phyloP scores from a whole-genome alignment of 805 yeast species.

The Torulaspora maleeae region DNA sequence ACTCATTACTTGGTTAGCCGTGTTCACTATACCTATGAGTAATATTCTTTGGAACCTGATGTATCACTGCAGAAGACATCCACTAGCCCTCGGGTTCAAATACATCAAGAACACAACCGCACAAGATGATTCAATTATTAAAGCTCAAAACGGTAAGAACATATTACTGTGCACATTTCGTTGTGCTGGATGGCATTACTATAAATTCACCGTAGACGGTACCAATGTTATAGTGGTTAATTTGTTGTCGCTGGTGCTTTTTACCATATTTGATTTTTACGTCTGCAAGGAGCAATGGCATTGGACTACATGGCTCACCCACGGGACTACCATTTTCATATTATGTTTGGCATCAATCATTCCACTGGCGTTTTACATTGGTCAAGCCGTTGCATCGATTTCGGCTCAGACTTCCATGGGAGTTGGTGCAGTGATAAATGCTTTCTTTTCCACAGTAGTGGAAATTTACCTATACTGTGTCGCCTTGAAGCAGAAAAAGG shows the following conservation, averaged over 20 bases:
- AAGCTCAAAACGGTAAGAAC: conserved; percentile 40
- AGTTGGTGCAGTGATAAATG: conserved; percentile 95
- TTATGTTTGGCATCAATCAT: conserved; percentile 78
- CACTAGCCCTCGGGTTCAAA: conserved; percentile 78
- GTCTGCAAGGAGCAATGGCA: conserved; percentile 48
- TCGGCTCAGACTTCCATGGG: conserved; percentile 99
- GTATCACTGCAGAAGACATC: conserved; percentile 82
- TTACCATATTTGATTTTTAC: conserved; percentile 77
- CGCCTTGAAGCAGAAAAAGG: conserved; percentile 80
- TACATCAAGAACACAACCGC: conserved; percentile 41
- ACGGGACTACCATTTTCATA: conserved; percentile 62
- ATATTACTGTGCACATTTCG: conserved; percentile 86
- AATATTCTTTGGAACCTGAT: conserved; percentile 65
- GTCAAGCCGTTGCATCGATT: conserved; percentile 98
- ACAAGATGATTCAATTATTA: conserved; percentile 16
- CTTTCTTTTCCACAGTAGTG: conserved; percentile 93
- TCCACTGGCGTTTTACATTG: conserved; percentile 94
- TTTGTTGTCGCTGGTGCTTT: conserved; percentile 68
- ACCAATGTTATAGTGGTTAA: conserved; percentile 91
- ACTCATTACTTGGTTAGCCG: conserved; percentile 69
- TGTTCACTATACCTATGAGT: conserved; percentile 91
- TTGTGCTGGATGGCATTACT: conserved; percentile 87
- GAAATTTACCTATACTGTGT: conserved; percentile 91
- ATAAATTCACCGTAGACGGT: conserved; percentile 94
- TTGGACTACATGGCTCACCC: conserved; percentile 38